Percentiles rank a stretch among this genome's conserved stretches.
These are phyloP conservation scores for Barnettozyma pratensis DNA, from an alignment of 805 yeast species.

Conservation along the genomic window DNA sequence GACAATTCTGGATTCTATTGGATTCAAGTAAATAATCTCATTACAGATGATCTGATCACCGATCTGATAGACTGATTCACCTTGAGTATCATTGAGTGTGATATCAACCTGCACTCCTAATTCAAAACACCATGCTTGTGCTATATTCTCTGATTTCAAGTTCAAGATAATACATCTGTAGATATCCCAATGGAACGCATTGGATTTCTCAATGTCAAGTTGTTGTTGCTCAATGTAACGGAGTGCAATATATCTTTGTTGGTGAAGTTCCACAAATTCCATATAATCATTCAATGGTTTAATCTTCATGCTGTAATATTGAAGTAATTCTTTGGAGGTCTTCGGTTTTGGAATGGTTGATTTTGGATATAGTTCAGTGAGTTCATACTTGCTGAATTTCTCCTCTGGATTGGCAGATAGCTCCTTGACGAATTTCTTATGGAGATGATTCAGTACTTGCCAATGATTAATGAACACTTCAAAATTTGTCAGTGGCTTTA, in stretches of 20 bases:
- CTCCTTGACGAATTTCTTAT: conserved; percentile 1
- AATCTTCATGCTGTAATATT: conserved; percentile 6
- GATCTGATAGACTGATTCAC: conserved; percentile 2
- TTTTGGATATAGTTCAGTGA: conserved; percentile 9
- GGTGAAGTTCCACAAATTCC: neutral
- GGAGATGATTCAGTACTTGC: conserved; percentile 9
- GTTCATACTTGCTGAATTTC: neutral
- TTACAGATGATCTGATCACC: conserved; percentile 14
- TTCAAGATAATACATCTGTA: conserved; percentile 11
- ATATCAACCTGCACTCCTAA: conserved; percentile 9
- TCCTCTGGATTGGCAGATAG: neutral
- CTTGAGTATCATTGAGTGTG: neutral
- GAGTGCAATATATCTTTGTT: conserved; percentile 2
- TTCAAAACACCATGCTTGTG: conserved; percentile 12
- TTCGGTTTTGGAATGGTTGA: neutral
- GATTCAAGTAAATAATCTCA: conserved; percentile 3
- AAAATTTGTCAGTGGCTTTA: conserved; percentile 2
- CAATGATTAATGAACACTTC: conserved; percentile 11
- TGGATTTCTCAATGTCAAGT: neutral
- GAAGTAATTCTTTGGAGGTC: neutral
- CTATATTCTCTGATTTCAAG: neutral
- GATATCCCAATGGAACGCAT: conserved; percentile 3
- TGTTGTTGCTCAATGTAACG: neutral
- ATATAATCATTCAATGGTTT: conserved; percentile 1
- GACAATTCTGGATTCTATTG: conserved; percentile 2